Base-by-base conservation (phyloP, 306 rosid species). In the Trifolium dubium region DNA sequence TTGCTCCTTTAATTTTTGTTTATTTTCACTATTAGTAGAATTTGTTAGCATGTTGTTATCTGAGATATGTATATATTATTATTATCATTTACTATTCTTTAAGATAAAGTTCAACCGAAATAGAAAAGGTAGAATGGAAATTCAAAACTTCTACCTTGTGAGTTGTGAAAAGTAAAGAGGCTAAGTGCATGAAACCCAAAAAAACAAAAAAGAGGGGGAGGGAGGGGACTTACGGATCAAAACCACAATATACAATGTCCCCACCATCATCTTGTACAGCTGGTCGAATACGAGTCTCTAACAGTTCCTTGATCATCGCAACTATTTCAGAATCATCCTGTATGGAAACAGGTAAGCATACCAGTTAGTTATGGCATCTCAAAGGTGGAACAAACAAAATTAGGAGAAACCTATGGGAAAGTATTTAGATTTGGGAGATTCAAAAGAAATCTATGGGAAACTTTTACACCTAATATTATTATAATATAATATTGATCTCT, bases 191-290 rank as follows among this genome's bases (percentile, higher is more conserved):
- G 50, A 75, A 73, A 79, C 67, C 35, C 35, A 73, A 76, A 64
- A 64, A 28, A 59, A 69, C 13, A 63, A 41, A 17, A 58, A 64
- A 56, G 50, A 76, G 50, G 49, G 15, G 15, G 50, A 3, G 50
- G 14, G 14, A 17, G 63, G 77, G 14, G 5, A 88, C 89, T 55
- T 85, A 91, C 98, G 5, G 77, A 49, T 89, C 87, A 81, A 89
- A 94, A 55, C 88, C 90, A 47, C 82, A 76, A 78, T 88, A 94
- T 65, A 87, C 98, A 77, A 94, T 94, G 82, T 94, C 98, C 67
- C 98, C 98, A 31, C 98, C 98, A 77, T 94, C 98, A 79, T 91
- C 98, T 86, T 91, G 97, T 63, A 94, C 98, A 7, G 97, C 88
- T 14, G 98, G 98, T 63, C 98, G 87, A 73, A 94, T 89, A 37